Evolutionary conservation across 257 asterid species (phyloP).

Genomic region (Solanum appendiculatum): DNA sequence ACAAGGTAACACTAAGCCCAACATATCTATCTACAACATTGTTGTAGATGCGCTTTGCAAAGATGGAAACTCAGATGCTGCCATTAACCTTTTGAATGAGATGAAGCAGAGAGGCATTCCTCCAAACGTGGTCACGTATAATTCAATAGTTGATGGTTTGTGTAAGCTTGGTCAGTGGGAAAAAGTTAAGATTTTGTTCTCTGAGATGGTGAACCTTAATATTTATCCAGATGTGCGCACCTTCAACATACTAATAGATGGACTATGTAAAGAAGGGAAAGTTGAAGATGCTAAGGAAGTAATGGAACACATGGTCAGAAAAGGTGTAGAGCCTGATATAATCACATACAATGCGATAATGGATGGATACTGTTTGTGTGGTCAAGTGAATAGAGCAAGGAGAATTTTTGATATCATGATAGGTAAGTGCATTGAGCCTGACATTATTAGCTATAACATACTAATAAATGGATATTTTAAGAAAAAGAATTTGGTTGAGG

Average conservation of each 20-base stretch:
- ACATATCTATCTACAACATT: neutral
- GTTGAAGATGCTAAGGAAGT: neutral
- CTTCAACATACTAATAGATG: neutral
- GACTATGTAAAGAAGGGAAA: conserved; percentile 6
- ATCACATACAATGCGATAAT: neutral
- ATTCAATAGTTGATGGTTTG: conserved; percentile 4
- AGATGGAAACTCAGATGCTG: conserved; percentile 6
- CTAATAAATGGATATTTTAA: neutral
- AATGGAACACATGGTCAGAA: neutral
- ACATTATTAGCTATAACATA: neutral
- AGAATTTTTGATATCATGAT: neutral
- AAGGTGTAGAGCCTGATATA: neutral
- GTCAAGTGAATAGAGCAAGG: neutral
- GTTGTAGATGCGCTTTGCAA: conserved; percentile 14
- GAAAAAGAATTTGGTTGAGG: neutral
- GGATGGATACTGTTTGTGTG: conserved; percentile 1
- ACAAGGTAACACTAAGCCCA: neutral
- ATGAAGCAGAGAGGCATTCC: conserved; percentile 5
- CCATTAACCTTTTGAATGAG: conserved; percentile 2
- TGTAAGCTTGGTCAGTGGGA: conserved; percentile 4
- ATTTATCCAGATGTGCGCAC: neutral
- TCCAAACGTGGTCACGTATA: neutral
- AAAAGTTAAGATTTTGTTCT: neutral
- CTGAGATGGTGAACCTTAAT: neutral
- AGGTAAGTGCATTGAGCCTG: neutral